Evolutionary conservation across 305 asterid genomes (phyloP).

Genomic region (Fraxinus dipetala): DNA sequence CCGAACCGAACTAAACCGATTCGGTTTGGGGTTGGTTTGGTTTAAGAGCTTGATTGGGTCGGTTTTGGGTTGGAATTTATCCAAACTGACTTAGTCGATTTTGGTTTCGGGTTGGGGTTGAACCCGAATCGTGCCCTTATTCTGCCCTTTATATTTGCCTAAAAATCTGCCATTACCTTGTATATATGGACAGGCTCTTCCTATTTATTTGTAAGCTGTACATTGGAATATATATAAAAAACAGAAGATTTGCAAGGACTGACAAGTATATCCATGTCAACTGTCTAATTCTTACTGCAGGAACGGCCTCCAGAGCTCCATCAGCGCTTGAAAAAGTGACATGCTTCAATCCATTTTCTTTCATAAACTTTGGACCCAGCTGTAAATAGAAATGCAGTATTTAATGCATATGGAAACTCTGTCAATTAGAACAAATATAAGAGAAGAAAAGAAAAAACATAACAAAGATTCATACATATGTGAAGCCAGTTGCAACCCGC

Average conservation of each 20-base stretch:
- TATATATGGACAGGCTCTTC: background rate
- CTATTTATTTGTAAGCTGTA: background rate
- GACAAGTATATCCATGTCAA: background rate
- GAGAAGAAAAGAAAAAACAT: background rate
- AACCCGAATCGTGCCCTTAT: background rate
- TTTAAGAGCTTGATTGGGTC: no score
- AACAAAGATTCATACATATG: conserved; percentile 53
- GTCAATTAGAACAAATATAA: conserved; percentile 2
- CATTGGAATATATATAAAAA: background rate
- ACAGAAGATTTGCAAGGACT: background rate
- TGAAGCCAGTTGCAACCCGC: conserved; percentile 92
- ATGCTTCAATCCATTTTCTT: conserved; percentile 69
- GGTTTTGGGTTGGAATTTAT: no score
- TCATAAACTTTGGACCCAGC: conserved; percentile 88
- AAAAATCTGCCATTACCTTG: background rate
- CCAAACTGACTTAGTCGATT: no score
- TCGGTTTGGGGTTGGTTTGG: no score
- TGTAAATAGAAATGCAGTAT: conserved; percentile 30
- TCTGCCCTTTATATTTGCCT: background rate
- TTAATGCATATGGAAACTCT: conserved; percentile 11
- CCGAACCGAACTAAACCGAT: no score
- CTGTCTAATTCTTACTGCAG: conserved; percentile 59
- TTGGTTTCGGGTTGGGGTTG: no score
- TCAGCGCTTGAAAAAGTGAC: conserved; percentile 91
- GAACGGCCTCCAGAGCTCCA: conserved; percentile 99